phyloP scores from a whole-genome alignment of 192 early-diverging fungal species.

The Coemansia sp. region DNA sequence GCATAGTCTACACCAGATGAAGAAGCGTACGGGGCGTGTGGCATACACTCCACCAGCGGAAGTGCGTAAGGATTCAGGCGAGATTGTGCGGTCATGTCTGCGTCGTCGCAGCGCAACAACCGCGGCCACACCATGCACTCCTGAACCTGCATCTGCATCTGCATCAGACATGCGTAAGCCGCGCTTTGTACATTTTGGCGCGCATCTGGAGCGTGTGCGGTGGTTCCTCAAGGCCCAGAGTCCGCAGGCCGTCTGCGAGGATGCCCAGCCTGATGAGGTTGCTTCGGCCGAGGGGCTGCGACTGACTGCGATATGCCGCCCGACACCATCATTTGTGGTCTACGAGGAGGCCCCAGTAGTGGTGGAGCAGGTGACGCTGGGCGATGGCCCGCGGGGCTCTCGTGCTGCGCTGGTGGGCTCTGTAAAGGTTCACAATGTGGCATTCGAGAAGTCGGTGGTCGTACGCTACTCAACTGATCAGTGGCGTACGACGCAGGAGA shows the following conservation, averaged over 20 bases:
- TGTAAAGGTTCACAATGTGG: constrained; percentile 80
- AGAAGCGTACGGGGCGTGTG: constrained; percentile 15
- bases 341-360: constrained; percentile 56
- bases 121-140: background rate
- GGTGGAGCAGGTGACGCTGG: constrained; percentile 59
- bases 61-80: constrained; percentile 51
- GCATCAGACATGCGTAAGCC: constrained; percentile 32
- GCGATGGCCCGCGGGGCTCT: constrained; percentile 48
- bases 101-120: constrained; percentile 32
- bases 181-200: constrained; percentile 68
- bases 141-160: constrained; percentile 1
- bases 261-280: constrained; percentile 28
- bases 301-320: constrained; percentile 40
- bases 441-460: constrained; percentile 78
- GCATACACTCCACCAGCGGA: constrained; percentile 26
- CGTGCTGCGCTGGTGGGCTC: constrained; percentile 58
- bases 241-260: constrained; percentile 55
- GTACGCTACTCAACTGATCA: constrained; percentile 80
- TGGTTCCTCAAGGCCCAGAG: constrained; percentile 70
- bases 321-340: constrained; percentile 38
- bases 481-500: constrained; percentile 75
- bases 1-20: constrained; percentile 14
- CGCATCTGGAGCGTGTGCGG: constrained; percentile 67
- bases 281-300: constrained; percentile 28
- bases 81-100: constrained; percentile 50